Conservation (phyloP, 2,329 filamentous ascomycete species). For the Septoria linicola region DNA sequence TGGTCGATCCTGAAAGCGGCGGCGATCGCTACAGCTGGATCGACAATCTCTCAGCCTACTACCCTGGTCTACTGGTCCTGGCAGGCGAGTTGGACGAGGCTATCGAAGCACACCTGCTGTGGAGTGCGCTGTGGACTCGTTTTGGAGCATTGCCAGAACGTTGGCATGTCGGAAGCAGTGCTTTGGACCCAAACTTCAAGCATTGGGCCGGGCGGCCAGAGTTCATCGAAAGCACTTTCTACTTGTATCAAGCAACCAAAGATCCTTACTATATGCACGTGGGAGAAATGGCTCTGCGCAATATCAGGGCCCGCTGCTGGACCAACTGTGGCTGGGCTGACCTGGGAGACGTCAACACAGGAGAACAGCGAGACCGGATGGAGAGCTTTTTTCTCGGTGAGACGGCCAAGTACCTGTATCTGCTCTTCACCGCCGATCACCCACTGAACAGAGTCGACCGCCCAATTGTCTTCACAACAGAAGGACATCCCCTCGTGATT, state of each 20-base stretch:
- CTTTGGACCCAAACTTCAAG: conserved; percentile 78
- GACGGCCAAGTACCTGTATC: conserved; percentile 91
- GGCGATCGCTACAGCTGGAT: conserved; percentile 91
- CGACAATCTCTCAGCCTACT: conserved; percentile 93
- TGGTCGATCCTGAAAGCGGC: conserved; percentile 83
- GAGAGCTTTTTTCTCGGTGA: conserved; percentile 98
- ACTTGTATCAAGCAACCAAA: conserved; percentile 87
- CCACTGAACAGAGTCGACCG: conserved; percentile 84
- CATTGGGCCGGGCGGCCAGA: conserved; percentile 97
- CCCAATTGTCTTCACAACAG: conserved; percentile 90
- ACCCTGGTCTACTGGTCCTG: conserved; percentile 80
- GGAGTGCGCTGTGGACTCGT: conserved; percentile 89
- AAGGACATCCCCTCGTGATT: conserved; percentile 89
- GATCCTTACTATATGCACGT: conserved; percentile 97
- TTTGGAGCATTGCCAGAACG: conserved; percentile 92
- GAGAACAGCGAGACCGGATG: conserved; percentile 91
- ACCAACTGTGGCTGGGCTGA: conserved; percentile 92
- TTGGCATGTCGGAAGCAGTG: conserved; percentile 68
- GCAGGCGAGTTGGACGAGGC: conserved; percentile 90
- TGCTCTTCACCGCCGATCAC: conserved; percentile 83
- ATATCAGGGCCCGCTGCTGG: conserved; percentile 86
- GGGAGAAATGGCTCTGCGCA: conserved; percentile 89
- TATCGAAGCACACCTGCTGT: conserved; percentile 82
- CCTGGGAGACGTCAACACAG: conserved; percentile 59
- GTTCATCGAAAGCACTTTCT: conserved; percentile 95